These are phyloP conservation scores for Herpetospermum pedunculosum DNA, from an alignment of 306 rosid genomes.

Conservation along the genomic window DNA sequence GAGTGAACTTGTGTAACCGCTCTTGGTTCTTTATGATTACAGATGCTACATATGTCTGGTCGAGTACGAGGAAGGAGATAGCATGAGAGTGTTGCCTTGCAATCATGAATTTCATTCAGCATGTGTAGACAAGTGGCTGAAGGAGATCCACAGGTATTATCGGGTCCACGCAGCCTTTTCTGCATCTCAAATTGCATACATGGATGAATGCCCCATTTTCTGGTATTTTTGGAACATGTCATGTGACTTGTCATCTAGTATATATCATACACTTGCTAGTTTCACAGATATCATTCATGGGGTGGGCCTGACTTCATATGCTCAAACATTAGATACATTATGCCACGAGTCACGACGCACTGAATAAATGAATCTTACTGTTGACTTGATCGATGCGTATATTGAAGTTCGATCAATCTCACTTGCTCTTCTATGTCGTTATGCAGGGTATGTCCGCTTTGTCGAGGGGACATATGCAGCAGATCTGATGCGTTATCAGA, in stretches of 20 bases:
- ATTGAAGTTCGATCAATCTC: neutral
- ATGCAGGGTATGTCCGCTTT: constrained; percentile 95
- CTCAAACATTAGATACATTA: neutral
- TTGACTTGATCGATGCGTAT: neutral
- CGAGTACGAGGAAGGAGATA: constrained; percentile 95
- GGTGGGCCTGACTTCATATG: neutral
- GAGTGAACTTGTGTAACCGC: neutral
- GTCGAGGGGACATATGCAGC: constrained; percentile 80
- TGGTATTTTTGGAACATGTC: constrained; percentile 1
- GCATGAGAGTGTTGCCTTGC: constrained; percentile 81
- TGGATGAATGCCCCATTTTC: neutral
- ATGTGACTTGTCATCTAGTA: neutral
- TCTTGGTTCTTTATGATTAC: constrained; percentile 12
- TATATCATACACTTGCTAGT: neutral
- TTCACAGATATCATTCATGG: neutral
- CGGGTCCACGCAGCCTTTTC: neutral
- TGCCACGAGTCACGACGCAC: neutral
- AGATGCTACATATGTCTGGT: constrained; percentile 99
- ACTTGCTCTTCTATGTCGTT: constrained; percentile 9
- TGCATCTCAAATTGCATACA: neutral
- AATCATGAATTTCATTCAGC: constrained; percentile 83
- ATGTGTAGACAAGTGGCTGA: constrained; percentile 96
- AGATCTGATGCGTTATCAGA: constrained; percentile 34
- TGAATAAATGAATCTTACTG: neutral
- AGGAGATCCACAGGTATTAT: constrained; percentile 90